A percentile compares a stretch with the other conserved stretches of the same genome.
Evolutionary conservation across 257 asterid genomes (phyloP).

Genomic region (Marsdenia floribunda): DNA sequence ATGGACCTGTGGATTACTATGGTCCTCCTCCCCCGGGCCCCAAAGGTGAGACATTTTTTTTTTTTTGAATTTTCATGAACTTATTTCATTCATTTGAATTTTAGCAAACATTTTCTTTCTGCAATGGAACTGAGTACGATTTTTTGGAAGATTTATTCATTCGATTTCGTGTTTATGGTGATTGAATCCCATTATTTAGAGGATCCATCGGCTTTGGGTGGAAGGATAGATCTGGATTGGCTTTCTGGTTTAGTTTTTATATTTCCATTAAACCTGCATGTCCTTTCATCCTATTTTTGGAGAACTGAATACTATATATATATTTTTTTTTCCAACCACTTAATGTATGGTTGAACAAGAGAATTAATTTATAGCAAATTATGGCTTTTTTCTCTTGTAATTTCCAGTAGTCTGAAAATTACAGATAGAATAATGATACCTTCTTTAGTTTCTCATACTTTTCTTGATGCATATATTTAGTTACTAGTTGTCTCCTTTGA

Average conservation of each 20-base stretch:
- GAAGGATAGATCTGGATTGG: conserved; percentile 4
- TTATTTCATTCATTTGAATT: background rate
- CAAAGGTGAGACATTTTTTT: conserved; percentile 44
- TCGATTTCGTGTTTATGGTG: background rate
- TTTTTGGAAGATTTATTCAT: background rate
- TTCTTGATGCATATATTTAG: background rate
- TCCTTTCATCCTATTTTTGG: background rate
- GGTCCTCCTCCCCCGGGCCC: conserved; percentile 57
- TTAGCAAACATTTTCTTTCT: background rate
- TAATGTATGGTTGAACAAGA: too few relatives aligned
- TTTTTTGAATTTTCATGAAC: background rate
- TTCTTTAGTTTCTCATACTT: background rate
- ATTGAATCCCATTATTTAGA: background rate
- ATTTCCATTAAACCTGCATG: background rate
- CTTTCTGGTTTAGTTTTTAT: background rate
- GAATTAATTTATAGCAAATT: background rate
- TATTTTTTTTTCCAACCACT: too few relatives aligned
- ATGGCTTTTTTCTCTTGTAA: background rate
- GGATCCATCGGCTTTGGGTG: background rate
- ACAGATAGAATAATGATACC: background rate
- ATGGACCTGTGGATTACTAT: conserved; percentile 34
- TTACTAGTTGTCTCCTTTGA: background rate
- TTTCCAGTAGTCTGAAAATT: background rate
- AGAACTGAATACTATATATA: background rate
- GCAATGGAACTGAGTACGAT: background rate